These are phyloP conservation scores for Xylariales sp. DNA, from an alignment of 2,329 filamentous ascomycete genomes.

Conservation along the genomic window DNA sequence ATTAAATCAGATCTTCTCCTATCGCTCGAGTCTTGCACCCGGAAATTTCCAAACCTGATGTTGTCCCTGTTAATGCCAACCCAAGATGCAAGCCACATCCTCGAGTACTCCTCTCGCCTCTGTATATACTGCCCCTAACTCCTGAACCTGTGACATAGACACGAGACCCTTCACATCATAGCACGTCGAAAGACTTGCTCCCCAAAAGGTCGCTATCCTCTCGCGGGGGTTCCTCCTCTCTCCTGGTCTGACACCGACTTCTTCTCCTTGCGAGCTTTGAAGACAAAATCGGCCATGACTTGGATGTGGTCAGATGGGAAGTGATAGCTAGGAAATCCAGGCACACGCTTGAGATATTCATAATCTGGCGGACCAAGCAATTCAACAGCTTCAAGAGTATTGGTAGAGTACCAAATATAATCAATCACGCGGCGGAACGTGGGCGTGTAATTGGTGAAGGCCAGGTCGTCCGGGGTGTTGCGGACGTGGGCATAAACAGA, in stretches of 20 bases:
- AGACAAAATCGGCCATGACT: constrained; percentile 82
- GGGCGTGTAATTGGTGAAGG: constrained; percentile 95
- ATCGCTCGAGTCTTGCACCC: too few relatives aligned
- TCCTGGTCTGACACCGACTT: constrained; percentile 34
- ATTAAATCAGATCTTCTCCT: too few relatives aligned
- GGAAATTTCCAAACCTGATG: too few relatives aligned
- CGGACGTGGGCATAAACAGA: constrained; percentile 83
- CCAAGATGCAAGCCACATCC: too few relatives aligned
- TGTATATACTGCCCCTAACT: too few relatives aligned
- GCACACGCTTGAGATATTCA: constrained; percentile 79
- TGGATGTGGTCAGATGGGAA: constrained; percentile 92
- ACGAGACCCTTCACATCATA: too few relatives aligned
- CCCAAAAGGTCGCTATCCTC: neutral
- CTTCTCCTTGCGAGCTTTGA: constrained; percentile 83
- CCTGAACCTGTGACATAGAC: too few relatives aligned
- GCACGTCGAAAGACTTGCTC: too few relatives aligned
- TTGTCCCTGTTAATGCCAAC: too few relatives aligned
- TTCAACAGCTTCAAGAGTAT: constrained; percentile 77
- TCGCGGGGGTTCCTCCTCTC: too few relatives aligned
- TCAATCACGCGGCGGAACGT: constrained; percentile 91
- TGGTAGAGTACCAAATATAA: constrained; percentile 97
- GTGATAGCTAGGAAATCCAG: constrained; percentile 90
- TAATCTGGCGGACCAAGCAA: constrained; percentile 83
- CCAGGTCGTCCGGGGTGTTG: constrained; percentile 77
- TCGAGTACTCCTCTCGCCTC: too few relatives aligned